Conservation (phyloP, 257 asterid species). For the Solanum chilense region DNA sequence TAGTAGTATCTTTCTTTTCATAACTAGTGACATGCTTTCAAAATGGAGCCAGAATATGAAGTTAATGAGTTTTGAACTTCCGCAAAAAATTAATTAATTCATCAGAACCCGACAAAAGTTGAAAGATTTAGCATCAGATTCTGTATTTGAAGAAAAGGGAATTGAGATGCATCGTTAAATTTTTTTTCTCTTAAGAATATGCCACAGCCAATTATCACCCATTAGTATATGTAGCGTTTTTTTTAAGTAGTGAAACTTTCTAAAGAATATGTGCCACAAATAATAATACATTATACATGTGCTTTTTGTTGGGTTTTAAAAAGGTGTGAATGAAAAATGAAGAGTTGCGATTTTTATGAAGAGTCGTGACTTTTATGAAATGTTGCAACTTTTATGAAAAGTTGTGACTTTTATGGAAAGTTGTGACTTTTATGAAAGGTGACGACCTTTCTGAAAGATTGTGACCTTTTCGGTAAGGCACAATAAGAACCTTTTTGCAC, state of each 20-base stretch:
- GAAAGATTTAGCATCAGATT: background rate
- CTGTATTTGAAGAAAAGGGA: background rate
- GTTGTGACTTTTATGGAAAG: too few species aligned
- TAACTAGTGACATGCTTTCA: too few species aligned
- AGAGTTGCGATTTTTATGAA: too few species aligned
- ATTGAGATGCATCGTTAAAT: background rate
- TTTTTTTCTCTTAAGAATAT: background rate
- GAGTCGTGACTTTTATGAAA: too few species aligned
- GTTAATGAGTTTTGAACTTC: background rate
- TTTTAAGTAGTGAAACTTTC: background rate
- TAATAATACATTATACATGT: background rate
- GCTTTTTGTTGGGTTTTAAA: too few species aligned
- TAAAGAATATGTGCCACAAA: background rate
- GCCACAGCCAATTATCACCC: background rate
- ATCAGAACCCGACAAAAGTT: background rate
- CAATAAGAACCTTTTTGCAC: too few species aligned
- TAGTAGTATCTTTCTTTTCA: background rate
- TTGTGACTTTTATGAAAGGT: too few species aligned
- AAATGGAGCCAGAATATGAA: background rate
- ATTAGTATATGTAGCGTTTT: background rate
- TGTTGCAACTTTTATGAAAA: too few species aligned
- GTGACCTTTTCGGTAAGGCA: too few species aligned
- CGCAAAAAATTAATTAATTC: background rate
- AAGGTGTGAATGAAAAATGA: too few species aligned
- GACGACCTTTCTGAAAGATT: too few species aligned